phyloP scores from a whole-genome alignment of 805 yeast genomes.

The Candida namnaoensis region DNA sequence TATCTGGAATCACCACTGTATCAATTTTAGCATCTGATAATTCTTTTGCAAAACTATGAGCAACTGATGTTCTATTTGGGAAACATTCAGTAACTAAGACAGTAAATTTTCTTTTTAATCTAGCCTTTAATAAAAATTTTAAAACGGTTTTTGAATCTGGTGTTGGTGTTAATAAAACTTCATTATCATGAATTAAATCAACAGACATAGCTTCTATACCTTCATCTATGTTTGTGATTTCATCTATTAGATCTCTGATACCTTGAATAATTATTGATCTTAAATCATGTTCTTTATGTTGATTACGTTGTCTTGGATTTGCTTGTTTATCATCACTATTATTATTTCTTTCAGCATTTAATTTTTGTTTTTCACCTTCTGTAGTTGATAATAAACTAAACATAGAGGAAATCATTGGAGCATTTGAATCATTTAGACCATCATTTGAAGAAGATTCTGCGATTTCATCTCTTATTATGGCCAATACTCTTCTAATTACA shows the following conservation, averaged over 20 bases:
- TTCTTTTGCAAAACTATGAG: constrained; percentile 73
- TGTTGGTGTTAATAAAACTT: constrained; percentile 82
- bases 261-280: constrained; percentile 87
- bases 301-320: constrained; percentile 16
- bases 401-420: constrained; percentile 73
- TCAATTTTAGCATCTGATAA: constrained; percentile 83
- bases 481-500: constrained; percentile 81
- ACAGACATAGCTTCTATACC: constrained; percentile 86
- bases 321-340: constrained; percentile 8
- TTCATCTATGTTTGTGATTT: constrained; percentile 81
- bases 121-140: constrained; percentile 78
- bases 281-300: constrained; percentile 41
- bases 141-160: constrained; percentile 87
- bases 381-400: constrained; percentile 69
- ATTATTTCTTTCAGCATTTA: constrained; percentile 11
- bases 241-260: constrained; percentile 86
- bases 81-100: constrained; percentile 87
- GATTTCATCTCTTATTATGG: constrained; percentile 80
- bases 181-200: constrained; percentile 91
- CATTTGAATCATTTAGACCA: constrained; percentile 14
- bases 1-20: constrained; percentile 86
- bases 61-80: constrained; percentile 76
- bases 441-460: constrained; percentile 34
- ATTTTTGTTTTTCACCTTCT: constrained; percentile 13
- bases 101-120: constrained; percentile 83